Conservation (phyloP, 2,329 filamentous ascomycete species). For the Fusarium lyarnte region DNA sequence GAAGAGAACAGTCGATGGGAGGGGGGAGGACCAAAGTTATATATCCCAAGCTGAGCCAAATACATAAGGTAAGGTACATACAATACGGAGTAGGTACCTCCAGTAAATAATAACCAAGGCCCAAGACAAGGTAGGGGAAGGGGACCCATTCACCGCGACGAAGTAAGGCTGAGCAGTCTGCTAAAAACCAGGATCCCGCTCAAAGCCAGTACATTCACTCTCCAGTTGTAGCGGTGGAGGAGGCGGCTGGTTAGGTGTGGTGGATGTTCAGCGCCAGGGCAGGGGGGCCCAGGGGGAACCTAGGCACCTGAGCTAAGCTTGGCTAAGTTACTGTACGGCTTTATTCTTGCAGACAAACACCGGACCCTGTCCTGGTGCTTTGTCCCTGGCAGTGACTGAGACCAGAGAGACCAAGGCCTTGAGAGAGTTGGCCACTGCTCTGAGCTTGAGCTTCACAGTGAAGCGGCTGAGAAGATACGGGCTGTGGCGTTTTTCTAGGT, state of each 20-base stretch:
- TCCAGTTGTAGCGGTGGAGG: slow-evolving; percentile 34
- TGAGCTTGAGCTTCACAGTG: background rate
- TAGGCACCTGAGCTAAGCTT: slow-evolving; percentile 33
- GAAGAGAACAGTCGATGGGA: slow-evolving; percentile 11
- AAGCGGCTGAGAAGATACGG: slow-evolving; percentile 21
- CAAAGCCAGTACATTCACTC: slow-evolving; percentile 14
- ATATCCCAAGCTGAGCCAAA: slow-evolving; percentile 34
- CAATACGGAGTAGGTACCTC: slow-evolving; percentile 21
- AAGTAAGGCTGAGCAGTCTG: slow-evolving; percentile 44
- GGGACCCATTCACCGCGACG: slow-evolving; percentile 34
- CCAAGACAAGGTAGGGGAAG: slow-evolving; percentile 32
- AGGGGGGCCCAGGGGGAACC: slow-evolving; percentile 30
- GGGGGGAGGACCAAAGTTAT: slow-evolving; percentile 38
- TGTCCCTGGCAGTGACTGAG: slow-evolving; percentile 14
- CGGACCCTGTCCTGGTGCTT: slow-evolving; percentile 21
- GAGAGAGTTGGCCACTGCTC: background rate
- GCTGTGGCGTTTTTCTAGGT: slow-evolving; percentile 19
- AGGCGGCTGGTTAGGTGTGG: slow-evolving; percentile 36
- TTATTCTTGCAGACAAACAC: slow-evolving; percentile 38
- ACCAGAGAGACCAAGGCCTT: background rate
- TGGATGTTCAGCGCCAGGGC: slow-evolving; percentile 35
- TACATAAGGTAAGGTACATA: slow-evolving; percentile 7
- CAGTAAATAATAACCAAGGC: slow-evolving; percentile 37
- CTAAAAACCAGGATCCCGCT: slow-evolving; percentile 35
- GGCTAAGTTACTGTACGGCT: slow-evolving; percentile 27